Base-by-base conservation (phyloP, 257 asterid genomes). In the Marsdenia floribunda region DNA sequence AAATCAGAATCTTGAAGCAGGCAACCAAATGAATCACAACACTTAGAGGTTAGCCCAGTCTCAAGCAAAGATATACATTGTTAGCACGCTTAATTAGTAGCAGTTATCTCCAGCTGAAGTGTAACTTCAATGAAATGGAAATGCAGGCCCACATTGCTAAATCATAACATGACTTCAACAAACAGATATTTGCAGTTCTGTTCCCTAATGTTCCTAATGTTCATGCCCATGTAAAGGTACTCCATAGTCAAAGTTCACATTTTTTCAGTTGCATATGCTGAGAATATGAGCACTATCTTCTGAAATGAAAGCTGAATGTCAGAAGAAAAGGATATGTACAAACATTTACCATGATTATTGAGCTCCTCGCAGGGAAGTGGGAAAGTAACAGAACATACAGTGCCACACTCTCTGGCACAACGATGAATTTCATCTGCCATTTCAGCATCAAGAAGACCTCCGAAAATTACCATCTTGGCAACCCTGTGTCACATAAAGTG, bases 371-470 rank as follows among this genome's bases (percentile, higher is more conserved):
- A 79, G 16, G 97, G 93, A 81, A 92, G 91, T 78, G 99, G 99
- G 79, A 89, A 90, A 73, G 88, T 89, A 76, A 92, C 73, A 47
- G 96, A 85, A 74, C 83, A 83, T 42, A 88, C 83, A 16, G 92
- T 79, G 71, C 97, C 99, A 82, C 86, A 80, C 81, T 85, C 81
- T 77, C 74, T 82, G 16, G 96, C 96, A 72, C 72, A 77, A 73
- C 78, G 85, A 79, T 95, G 97, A 84, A 90, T 96, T 77, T 90
- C 97, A 80, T 88, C 87, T 21, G 92, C 96, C 96, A 92, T 90
- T 58, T 85, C 87, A 77, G 70, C 85, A 81, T 77, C 76, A 75
- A 86, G 84, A 79, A 90, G 96, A 77, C 96, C 93, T 47, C 99
- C 99, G 71, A 95, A 79, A 83, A 95, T 76, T 75, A 90, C 96